Evolutionary conservation across 495 filamentous ascomycete genomes (phyloP).

Genomic region (Penicillium longicatenatum): DNA sequence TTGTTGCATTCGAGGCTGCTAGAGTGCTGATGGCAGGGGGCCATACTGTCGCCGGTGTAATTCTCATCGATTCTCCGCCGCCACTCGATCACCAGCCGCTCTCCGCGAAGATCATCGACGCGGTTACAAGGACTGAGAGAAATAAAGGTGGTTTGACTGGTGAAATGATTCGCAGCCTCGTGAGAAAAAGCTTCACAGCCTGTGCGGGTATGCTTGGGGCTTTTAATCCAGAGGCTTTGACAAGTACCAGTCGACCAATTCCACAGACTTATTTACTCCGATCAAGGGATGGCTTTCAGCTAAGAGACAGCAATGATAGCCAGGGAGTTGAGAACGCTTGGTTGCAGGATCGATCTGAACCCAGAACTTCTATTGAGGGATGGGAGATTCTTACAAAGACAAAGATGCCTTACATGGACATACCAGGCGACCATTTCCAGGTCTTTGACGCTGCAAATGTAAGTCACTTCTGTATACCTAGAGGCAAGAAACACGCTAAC

Average conservation of each 20-base stretch:
- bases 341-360: conserved; percentile 3
- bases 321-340: conserved; percentile 2
- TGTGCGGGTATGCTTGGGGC: background rate
- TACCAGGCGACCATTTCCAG: conserved; percentile 7
- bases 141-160: background rate
- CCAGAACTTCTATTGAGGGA: background rate
- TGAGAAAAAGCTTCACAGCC: background rate
- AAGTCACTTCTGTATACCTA: background rate
- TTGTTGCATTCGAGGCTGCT: conserved; percentile 1
- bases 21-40: background rate
- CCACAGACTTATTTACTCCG: background rate
- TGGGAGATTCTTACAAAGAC: conserved; percentile 2
- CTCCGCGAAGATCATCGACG: background rate
- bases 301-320: too few species aligned
- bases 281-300: background rate
- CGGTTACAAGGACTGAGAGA: background rate
- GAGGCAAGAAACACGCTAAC: background rate
- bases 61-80: background rate
- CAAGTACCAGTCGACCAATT: background rate
- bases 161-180: background rate
- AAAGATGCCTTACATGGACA: background rate
- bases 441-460: conserved; percentile 5
- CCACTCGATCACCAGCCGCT: background rate
- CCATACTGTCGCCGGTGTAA: background rate
- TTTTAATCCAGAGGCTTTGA: background rate